A percentile compares a stretch with the other conserved stretches of the same genome.
These are phyloP conservation scores for Cladophialophora chaetospira DNA, from an alignment of 2,329 filamentous ascomycete species.

Conservation along the genomic window DNA sequence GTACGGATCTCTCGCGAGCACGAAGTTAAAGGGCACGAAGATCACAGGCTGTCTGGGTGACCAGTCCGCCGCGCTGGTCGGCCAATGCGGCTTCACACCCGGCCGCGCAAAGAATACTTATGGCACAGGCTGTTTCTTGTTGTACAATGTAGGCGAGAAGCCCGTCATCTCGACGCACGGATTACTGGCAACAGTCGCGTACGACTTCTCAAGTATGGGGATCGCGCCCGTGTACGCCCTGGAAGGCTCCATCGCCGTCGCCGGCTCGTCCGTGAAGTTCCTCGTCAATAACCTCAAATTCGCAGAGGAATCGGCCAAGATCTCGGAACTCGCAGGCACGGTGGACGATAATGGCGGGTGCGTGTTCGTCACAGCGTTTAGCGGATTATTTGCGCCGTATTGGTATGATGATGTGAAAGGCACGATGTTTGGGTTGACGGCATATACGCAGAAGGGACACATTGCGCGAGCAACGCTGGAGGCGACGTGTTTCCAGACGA, in stretches of 20 bases:
- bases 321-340: conserved; percentile 58
- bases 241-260: conserved; percentile 74
- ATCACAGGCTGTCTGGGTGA: conserved; percentile 78
- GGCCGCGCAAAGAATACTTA: conserved; percentile 82
- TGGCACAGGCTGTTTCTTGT: conserved; percentile 76
- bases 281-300: conserved; percentile 61
- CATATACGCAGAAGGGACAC: conserved; percentile 74
- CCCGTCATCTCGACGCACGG: conserved; percentile 76
- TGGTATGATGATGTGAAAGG: conserved; percentile 84
- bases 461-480: conserved; percentile 79
- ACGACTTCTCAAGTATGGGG: conserved; percentile 62
- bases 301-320: conserved; percentile 55
- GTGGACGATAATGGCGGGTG: conserved; percentile 72
- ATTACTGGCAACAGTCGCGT: conserved; percentile 74
- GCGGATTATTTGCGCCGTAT: conserved; percentile 78
- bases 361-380: conserved; percentile 79
- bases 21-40: conserved; percentile 62
- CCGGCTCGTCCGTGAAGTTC: conserved; percentile 71
- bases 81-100: conserved; percentile 72
- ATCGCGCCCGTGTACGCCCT: conserved; percentile 70
- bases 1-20: conserved; percentile 64
- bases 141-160: conserved; percentile 76
- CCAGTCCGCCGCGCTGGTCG: conserved; percentile 77
- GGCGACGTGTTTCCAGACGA: conserved; percentile 81
- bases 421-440: conserved; percentile 74